phyloP scores from a whole-genome alignment of 176 grass and related monocot genomes.

The Paspalum notatum region DNA sequence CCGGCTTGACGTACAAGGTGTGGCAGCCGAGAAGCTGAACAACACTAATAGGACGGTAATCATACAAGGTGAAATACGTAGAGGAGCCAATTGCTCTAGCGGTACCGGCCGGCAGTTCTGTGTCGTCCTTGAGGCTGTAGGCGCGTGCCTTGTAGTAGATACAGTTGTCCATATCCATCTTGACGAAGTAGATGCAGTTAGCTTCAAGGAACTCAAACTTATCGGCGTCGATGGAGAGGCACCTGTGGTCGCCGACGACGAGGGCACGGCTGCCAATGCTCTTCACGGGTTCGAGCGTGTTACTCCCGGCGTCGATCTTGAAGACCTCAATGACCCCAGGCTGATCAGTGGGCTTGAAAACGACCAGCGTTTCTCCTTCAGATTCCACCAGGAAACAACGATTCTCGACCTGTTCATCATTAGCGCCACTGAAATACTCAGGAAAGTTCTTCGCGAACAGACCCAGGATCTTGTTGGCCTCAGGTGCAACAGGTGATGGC shows the following conservation, averaged over 20 bases:
- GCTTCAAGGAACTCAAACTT: background rate
- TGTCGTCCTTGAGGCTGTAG: background rate
- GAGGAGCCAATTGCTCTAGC: background rate
- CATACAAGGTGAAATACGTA: background rate
- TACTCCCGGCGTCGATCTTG: background rate
- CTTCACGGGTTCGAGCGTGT: background rate
- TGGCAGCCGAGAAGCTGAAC: slow-evolving; percentile 13
- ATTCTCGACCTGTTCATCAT: too few species aligned
- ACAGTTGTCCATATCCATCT: too few species aligned
- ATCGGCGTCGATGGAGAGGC: background rate
- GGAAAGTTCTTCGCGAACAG: too few species aligned
- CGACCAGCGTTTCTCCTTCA: too few species aligned
- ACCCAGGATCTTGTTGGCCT: too few species aligned
- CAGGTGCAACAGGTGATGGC: too few species aligned
- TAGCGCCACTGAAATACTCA: too few species aligned
- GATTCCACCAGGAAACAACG: too few species aligned
- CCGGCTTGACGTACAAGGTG: too few species aligned
- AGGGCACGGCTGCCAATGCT: background rate
- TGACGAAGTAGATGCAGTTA: slow-evolving; percentile 1
- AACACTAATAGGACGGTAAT: background rate
- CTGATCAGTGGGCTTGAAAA: too few species aligned
- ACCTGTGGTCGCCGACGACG: background rate
- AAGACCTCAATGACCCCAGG: background rate
- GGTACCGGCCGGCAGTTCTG: background rate
- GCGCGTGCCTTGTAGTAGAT: background rate